Evolutionary conservation across 768 basidiomycete genomes (phyloP), one percentile per base, ranked within the genome.

Genomic region (Cystofilobasidium macerans): DNA sequence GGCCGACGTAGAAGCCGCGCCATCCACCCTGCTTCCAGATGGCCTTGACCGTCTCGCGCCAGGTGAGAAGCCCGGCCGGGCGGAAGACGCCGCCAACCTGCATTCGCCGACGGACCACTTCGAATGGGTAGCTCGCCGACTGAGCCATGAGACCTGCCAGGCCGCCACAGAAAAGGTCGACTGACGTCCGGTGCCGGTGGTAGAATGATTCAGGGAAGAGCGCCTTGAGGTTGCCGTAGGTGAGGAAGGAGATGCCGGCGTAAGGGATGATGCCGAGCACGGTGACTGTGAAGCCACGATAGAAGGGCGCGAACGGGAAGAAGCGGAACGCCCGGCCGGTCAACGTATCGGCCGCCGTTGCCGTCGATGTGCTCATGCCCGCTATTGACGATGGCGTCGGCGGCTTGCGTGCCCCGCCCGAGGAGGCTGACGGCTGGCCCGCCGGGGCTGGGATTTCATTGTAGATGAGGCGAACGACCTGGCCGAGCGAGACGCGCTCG

Each of bases 281-380:
- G 26, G 92, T 92, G 33, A 95, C 90, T 9, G 85, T 85, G 77
- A 98, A 97, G n/a, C 95, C 94, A 26, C 95, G 88, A 74, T 98
- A 99, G 77, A 98, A 83, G 16, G 82, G 81, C 5, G 67, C 60
- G 36, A 68, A 48, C 3, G 67, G 67, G 35, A 62, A 53, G 24
- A 32, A 53, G 51, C 82, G 77, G 71, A 92, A 81, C 62, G 72
- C 73, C 72, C 67, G 72, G 73, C 51, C 51, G 51, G 51, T 71
- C 68, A 33, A 66, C 72, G 69, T 56, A 72, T 54, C 69, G 60
- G 70, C 57, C 67, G 67, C 62, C 77, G 74, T 38, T 75, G 69
- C 33, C 61, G 69, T 45, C 24, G 24, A 0, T 38, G 64, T 14
- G 24, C 40, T 61, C 71, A 62, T 14, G 24, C 40, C 57, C 71